These are phyloP conservation scores for Sphaceloma murrayae DNA, from an alignment of 2,329 filamentous ascomycete species.

Conservation along the genomic window DNA sequence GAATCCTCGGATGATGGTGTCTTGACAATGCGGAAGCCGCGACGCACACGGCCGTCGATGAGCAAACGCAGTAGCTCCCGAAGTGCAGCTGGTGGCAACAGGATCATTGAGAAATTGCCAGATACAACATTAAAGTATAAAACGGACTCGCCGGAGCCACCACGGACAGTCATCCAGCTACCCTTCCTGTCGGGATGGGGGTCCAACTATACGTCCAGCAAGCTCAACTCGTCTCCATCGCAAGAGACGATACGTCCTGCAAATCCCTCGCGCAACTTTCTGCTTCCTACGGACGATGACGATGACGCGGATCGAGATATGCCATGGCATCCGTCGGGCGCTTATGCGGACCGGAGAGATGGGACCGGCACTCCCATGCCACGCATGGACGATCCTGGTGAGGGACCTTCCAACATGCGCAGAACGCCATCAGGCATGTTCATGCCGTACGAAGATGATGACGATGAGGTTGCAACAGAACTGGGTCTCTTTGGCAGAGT, in stretches of 20 bases:
- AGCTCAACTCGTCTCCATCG: constrained; percentile 63
- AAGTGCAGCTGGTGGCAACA: constrained; percentile 52
- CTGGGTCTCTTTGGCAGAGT: constrained; percentile 65
- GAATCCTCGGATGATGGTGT: constrained; percentile 57
- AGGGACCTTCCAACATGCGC: constrained; percentile 47
- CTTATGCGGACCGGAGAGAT: constrained; percentile 29
- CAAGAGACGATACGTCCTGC: constrained; percentile 71
- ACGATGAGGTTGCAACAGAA: constrained; percentile 44
- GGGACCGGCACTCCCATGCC: constrained; percentile 39
- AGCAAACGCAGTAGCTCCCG: constrained; percentile 38
- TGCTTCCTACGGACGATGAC: constrained; percentile 38
- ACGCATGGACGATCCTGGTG: constrained; percentile 37
- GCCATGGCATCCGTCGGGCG: constrained; percentile 36
- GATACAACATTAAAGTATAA: constrained; percentile 81
- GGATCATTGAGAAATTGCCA: constrained; percentile 79
- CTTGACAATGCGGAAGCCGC: constrained; percentile 69
- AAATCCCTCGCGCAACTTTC: constrained; percentile 55
- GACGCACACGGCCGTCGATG: constrained; percentile 42
- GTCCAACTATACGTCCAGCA: constrained; percentile 24
- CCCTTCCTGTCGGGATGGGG: constrained; percentile 35
- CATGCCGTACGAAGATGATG: constrained; percentile 74
- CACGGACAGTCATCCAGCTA: constrained; percentile 26
- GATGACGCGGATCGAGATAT: constrained; percentile 42
- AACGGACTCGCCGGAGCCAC: constrained; percentile 62
- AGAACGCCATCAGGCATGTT: constrained; percentile 83